phyloP scores from a whole-genome alignment of 106 monocot species.

The Apostasia ramifera region DNA sequence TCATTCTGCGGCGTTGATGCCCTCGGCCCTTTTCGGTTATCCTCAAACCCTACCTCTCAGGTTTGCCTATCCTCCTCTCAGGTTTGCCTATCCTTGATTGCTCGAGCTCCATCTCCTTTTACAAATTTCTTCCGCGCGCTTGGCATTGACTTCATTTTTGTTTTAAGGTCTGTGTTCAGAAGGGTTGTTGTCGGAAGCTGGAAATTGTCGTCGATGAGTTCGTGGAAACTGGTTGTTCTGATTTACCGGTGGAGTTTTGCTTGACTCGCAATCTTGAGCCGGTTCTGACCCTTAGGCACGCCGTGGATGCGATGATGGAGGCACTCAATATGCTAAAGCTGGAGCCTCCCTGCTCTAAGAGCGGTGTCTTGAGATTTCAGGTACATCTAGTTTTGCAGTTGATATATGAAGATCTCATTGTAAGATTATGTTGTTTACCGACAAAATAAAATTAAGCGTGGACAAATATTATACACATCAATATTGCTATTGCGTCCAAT shows the following conservation, averaged over 20 bases:
- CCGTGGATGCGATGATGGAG: conserved; percentile 30
- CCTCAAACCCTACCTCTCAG: conserved; percentile 10
- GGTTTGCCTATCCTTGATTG: not conserved
- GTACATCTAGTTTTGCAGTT: conserved; percentile 14
- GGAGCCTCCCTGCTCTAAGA: conserved; percentile 28
- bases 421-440: not conserved
- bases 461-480: too few species aligned
- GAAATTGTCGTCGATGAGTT: conserved; percentile 18
- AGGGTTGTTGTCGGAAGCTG: conserved; percentile 7
- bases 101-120: not conserved
- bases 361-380: conserved; percentile 71
- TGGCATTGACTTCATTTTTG: not conserved
- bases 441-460: too few species aligned
- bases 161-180: conserved; percentile 2
- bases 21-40: not conserved
- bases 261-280: conserved; percentile 30
- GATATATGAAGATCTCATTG: not conserved
- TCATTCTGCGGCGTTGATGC: not conserved
- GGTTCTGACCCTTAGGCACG: conserved; percentile 35
- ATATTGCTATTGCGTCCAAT: too few species aligned
- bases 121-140: not conserved
- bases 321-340: conserved; percentile 38
- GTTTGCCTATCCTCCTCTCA: not conserved
- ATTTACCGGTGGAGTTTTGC: conserved; percentile 36
- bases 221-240: conserved; percentile 5